These are phyloP conservation scores for Sparassis latifolia DNA, from an alignment of 1,284 basidiomycete genomes.

Conservation along the genomic window DNA sequence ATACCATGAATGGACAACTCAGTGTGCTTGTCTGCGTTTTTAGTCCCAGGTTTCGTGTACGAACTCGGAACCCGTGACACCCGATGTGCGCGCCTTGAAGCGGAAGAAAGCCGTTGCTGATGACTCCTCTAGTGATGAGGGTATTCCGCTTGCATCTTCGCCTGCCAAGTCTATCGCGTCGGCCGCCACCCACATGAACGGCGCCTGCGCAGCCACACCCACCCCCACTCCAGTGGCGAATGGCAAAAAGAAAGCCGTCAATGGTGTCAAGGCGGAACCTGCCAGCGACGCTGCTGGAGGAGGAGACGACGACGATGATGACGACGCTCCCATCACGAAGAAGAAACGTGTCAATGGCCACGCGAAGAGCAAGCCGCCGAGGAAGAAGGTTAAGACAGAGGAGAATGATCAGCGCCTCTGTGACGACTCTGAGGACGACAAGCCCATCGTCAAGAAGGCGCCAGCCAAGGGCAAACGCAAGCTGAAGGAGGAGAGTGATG, in stretches of 20 bases:
- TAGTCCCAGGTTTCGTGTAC: slow-evolving; percentile 34
- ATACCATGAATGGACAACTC: not conserved
- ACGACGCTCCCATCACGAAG: slow-evolving; percentile 22
- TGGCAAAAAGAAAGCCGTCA: slow-evolving; percentile 28
- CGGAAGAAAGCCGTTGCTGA: slow-evolving; percentile 48
- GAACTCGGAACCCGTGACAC: slow-evolving; percentile 41
- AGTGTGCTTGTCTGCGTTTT: slow-evolving; percentile 10
- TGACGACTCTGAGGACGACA: slow-evolving; percentile 38
- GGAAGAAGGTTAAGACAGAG: slow-evolving; percentile 66
- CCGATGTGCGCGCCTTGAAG: slow-evolving; percentile 42
- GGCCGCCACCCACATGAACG: slow-evolving; percentile 36
- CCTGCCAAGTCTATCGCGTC: slow-evolving; percentile 46
- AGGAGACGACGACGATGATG: slow-evolving; percentile 29
- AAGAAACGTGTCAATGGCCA: slow-evolving; percentile 23
- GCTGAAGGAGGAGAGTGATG: slow-evolving; percentile 48
- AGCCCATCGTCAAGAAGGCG: slow-evolving; percentile 33
- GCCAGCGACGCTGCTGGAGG: slow-evolving; percentile 25
- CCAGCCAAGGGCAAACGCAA: slow-evolving; percentile 43
- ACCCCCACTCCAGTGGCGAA: slow-evolving; percentile 22
- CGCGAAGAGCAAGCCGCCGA: slow-evolving; percentile 32
- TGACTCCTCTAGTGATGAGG: slow-evolving; percentile 62
- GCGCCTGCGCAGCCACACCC: slow-evolving; percentile 34
- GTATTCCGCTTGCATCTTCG: slow-evolving; percentile 64
- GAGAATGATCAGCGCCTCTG: slow-evolving; percentile 27
- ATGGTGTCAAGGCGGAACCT: slow-evolving; percentile 19